Percentiles rank a stretch among this genome's conserved stretches.
These are phyloP conservation scores for Simmondsia chinensis DNA, from an alignment of 148 eudicot genomes.

Conservation along the genomic window DNA sequence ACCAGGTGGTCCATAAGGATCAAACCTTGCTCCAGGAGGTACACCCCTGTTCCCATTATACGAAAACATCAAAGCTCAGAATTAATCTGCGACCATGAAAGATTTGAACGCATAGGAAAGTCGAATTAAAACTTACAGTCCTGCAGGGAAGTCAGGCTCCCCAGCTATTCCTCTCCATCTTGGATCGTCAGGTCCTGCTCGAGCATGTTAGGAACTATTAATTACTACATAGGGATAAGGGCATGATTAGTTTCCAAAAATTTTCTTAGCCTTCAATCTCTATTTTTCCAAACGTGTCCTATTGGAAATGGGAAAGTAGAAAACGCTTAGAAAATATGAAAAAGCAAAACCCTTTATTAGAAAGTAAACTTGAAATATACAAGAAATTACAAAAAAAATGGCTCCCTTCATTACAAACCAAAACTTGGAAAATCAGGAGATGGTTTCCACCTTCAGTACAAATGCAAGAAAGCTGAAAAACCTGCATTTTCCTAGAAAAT, in stretches of 20 bases:
- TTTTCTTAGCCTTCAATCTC: no score
- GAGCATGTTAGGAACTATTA: slow-evolving; percentile 7
- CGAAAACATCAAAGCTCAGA: not conserved
- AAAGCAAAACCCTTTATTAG: no score
- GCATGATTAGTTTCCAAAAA: no score
- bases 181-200: slow-evolving; percentile 80
- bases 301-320: no score
- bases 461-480: not conserved
- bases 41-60: slow-evolving; percentile 39
- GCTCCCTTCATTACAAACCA: no score
- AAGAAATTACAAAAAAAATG: not conserved
- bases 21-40: slow-evolving; percentile 90
- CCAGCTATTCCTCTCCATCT: slow-evolving; percentile 46
- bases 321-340: no score
- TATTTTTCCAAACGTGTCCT: no score
- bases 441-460: no score
- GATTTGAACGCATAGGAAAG: not conserved
- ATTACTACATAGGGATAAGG: not conserved
- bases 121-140: slow-evolving; percentile 42
- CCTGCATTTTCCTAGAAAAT: no score
- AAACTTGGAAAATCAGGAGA: no score
- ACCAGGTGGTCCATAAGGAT: slow-evolving; percentile 87
- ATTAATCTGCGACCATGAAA: not conserved
- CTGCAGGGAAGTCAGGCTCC: slow-evolving; percentile 50
- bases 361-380: not conserved